Base-by-base conservation (phyloP, 2,329 filamentous ascomycete species). In the Pseudogymnoascus sp. region DNA sequence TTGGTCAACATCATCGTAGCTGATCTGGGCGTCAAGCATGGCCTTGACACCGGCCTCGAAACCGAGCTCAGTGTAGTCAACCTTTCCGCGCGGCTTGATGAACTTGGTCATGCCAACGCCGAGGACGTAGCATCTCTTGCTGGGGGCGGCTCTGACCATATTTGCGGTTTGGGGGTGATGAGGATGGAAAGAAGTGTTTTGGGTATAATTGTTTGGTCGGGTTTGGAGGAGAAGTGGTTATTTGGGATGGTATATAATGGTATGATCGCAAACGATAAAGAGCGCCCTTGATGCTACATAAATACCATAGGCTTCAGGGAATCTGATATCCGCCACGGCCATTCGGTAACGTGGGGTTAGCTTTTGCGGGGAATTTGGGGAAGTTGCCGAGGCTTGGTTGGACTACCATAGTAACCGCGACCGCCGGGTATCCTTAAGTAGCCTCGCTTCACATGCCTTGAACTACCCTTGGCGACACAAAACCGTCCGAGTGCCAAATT, bases 41-140 rank as follows among this genome's bases (percentile, higher is more conserved):
- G 91, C 91, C 76, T 96, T 96, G 73, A 94, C 81, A 68, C 91
- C 91, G 9, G 92, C 92, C 76, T 97, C 92, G 74, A 92, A 97
- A 62, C 92, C 92, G 24, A 97, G 85, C 73, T 96, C 92, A 6
- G 91, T 91, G 78, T 97, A 97, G 78, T 96, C 92, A 66, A 96
- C 89, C 74, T 93, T 93, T 73, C 91, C 90, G 62, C 92, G 85
- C 41, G 92, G 92, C 80, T 97, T 97, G 84, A 97, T 93, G 83
- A 97, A 97, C 77, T 96, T 96, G 78, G 93, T 97, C 90, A 97
- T 94, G 78, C 93, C 93, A 68, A 97, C 94, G 79, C 93, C 93
- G 64, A 97, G 85, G 72, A 97, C 90, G 81, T 97, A 97, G 80
- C 79, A 79, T 63, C 33, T 36, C 54, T 58, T 36, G 31, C 17